phyloP scores from a whole-genome alignment of 1,139 yeast genomes.

The Geotrichum bryndzae region DNA sequence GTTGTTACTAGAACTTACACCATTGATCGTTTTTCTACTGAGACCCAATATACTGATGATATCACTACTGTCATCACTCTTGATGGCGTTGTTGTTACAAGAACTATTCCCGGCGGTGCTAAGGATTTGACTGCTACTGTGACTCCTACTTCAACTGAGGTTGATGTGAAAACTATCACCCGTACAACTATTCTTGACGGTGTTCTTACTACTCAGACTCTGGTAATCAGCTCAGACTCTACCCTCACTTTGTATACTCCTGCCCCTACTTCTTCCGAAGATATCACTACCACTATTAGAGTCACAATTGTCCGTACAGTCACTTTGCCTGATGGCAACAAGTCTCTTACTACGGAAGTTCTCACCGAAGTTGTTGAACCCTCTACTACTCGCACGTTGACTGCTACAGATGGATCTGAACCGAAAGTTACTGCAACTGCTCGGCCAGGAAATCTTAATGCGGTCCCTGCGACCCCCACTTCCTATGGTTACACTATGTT shows the following conservation, averaged over 20 bases:
- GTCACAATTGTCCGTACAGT: slow-evolving; percentile 5
- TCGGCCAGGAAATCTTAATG: not conserved
- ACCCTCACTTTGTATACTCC: slow-evolving; percentile 2
- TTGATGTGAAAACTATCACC: not conserved
- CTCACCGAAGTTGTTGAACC: slow-evolving; percentile 7
- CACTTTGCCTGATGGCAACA: slow-evolving; percentile 8
- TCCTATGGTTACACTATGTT: not conserved
- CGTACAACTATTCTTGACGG: slow-evolving; percentile 1
- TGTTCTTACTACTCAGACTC: slow-evolving; percentile 1
- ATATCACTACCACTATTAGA: slow-evolving; percentile 4
- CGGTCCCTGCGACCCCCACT: not conserved
- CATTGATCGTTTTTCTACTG: not conserved
- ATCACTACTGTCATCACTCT: slow-evolving; percentile 11
- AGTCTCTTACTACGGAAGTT: not conserved
- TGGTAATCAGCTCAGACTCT: slow-evolving; percentile 4
- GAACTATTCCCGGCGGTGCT: slow-evolving; percentile 4
- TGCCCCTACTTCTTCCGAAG: slow-evolving; percentile 7
- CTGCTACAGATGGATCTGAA: not conserved
- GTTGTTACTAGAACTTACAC: slow-evolving; percentile 10
- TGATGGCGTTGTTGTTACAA: slow-evolving; percentile 10
- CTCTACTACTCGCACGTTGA: slow-evolving; percentile 5
- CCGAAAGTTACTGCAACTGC: not conserved
- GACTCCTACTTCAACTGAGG: slow-evolving; percentile 12
- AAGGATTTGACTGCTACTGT: not conserved
- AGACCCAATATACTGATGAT: slow-evolving; percentile 10